Evolutionary conservation across 192 early-diverging fungal genomes (phyloP).

Genomic region (Dissophora globulifera): DNA sequence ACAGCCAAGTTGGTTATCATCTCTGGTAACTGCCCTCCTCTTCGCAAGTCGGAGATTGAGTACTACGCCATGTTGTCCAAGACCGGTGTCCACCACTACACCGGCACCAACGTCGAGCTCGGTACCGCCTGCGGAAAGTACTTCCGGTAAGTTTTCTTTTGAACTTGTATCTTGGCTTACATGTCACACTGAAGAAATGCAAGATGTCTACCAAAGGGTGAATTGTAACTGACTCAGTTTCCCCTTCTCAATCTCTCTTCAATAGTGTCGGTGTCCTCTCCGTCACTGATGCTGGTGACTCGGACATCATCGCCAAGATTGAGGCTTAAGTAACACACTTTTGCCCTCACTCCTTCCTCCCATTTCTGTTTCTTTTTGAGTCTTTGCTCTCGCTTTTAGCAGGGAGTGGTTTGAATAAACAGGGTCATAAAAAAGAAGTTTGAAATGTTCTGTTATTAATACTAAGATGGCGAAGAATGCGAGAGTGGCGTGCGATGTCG

Average conservation of each 20-base stretch:
- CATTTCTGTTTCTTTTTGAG: too few species aligned
- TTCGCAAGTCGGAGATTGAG: constrained; percentile 99
- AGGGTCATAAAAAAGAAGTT: too few species aligned
- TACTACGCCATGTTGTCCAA: constrained; percentile 99
- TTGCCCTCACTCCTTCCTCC: too few species aligned
- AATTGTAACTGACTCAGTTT: too few species aligned
- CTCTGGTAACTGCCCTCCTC: constrained; percentile 98
- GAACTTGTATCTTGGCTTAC: background rate
- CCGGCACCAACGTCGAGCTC: constrained; percentile 98
- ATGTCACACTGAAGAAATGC: background rate
- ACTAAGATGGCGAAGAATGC: too few species aligned
- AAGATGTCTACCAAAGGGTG: too few species aligned
- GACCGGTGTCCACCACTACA: constrained; percentile 99
- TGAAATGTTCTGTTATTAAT: too few species aligned
- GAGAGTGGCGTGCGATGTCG: background rate
- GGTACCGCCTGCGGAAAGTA: constrained; percentile 99
- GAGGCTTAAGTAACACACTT: constrained; percentile 56
- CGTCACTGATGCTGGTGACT: constrained; percentile 99
- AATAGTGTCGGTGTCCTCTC: constrained; percentile 81
- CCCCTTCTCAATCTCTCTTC: constrained; percentile 39
- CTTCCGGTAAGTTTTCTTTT: constrained; percentile 81
- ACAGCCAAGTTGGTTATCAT: constrained; percentile 98
- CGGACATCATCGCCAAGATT: constrained; percentile 57
- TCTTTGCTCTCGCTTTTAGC: too few species aligned
- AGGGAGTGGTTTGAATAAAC: too few species aligned